A percentile compares a stretch with the other conserved stretches of the same genome.
Conservation (phyloP, 495 filamentous ascomycete genomes). For the Entonaema liquescens region DNA sequence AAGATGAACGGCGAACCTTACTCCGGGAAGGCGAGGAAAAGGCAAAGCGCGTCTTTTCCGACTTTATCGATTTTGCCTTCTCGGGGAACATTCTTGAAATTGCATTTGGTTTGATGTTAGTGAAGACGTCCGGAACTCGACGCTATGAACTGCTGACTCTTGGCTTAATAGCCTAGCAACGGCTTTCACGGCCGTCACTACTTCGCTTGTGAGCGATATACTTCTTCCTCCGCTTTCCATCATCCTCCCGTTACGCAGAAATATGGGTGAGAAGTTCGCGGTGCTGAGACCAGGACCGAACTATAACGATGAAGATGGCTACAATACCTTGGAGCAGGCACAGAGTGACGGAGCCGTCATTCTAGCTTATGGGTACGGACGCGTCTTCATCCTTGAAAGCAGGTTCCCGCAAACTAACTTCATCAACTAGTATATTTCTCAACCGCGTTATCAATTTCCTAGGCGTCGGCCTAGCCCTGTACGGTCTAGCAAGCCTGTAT, state of each 20-base stretch:
- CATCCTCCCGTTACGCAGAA: slow-evolving; percentile 72
- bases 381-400: slow-evolving; percentile 18
- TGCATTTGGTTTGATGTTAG: slow-evolving; percentile 77
- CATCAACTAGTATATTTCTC: slow-evolving; percentile 63
- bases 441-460: slow-evolving; percentile 73
- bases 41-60: slow-evolving; percentile 60
- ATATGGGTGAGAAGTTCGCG: slow-evolving; percentile 80
- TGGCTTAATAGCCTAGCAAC: slow-evolving; percentile 64
- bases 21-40: slow-evolving; percentile 47
- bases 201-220: slow-evolving; percentile 76
- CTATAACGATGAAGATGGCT: slow-evolving; percentile 57
- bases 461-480: slow-evolving; percentile 71
- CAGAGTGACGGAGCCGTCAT: slow-evolving; percentile 75
- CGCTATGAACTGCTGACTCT: slow-evolving; percentile 8
- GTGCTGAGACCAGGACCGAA: slow-evolving; percentile 66
- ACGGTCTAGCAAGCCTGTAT: slow-evolving; percentile 71
- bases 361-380: slow-evolving; percentile 70
- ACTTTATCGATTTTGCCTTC: slow-evolving; percentile 76
- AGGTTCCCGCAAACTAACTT: slow-evolving; percentile 4
- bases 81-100: slow-evolving; percentile 80
- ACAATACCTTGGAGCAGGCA: slow-evolving; percentile 75
- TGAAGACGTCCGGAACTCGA: not conserved
- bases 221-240: slow-evolving; percentile 74
- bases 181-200: slow-evolving; percentile 76
- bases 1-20: slow-evolving; percentile 45